Evolutionary conservation across 139 green algal genomes (phyloP).

Genomic region (Volvox reticuliferus): DNA sequence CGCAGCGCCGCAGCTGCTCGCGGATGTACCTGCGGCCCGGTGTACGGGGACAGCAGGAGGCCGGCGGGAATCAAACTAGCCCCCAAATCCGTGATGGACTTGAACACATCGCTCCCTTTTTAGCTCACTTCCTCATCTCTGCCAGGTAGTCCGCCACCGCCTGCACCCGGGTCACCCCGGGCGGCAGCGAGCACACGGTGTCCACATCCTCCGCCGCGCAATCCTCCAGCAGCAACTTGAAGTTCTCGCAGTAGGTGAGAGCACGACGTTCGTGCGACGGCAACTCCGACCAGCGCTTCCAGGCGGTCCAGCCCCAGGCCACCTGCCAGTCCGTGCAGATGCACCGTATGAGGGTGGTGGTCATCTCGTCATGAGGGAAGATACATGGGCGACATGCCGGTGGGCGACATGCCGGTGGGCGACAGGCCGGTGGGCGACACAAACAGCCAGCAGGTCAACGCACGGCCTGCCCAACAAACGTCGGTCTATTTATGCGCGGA

Average conservation of each 20-base stretch:
- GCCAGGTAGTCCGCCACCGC: conserved; percentile 37
- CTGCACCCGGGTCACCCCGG: conserved; percentile 26
- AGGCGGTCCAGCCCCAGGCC: conserved; percentile 33
- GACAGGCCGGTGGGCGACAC: too few species aligned
- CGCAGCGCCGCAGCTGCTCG: conserved; percentile 5
- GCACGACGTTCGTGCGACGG: neutral
- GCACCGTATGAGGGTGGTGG: too few species aligned
- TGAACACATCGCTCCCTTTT: neutral
- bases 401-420: too few species aligned
- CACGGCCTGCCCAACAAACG: too few species aligned
- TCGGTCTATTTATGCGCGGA: too few species aligned
- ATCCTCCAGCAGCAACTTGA: conserved; percentile 42
- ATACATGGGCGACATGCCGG: too few species aligned
- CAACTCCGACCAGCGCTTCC: conserved; percentile 32
- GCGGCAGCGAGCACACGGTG: conserved; percentile 29
- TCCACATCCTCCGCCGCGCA: conserved; percentile 8
- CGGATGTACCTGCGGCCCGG: conserved; percentile 7
- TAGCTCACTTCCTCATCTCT: conserved; percentile 1
- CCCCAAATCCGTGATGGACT: neutral
- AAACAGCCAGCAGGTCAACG: too few species aligned
- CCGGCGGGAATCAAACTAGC: neutral
- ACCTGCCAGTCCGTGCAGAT: neutral
- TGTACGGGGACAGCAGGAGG: neutral
- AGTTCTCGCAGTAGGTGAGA: conserved; percentile 32
- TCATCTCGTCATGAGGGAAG: too few species aligned